Base-by-base conservation (phyloP, 805 yeast species). In the Cyberlindnera samutprakarnensis region DNA sequence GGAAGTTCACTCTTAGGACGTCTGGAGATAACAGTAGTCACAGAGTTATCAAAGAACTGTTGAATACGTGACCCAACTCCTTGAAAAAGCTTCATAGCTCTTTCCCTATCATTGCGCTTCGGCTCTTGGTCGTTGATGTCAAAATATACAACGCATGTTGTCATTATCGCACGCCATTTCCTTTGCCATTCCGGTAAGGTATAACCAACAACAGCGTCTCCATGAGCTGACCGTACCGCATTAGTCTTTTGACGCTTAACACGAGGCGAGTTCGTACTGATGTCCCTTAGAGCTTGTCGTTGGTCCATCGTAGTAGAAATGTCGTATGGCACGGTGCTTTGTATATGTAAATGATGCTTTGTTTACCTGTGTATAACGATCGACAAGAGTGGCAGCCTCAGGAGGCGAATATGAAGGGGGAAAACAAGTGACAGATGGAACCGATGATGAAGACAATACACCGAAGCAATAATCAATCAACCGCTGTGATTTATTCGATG, bases 11-110 rank as follows among this genome's bases (percentile, higher is more conserved):
- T 64, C 54, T 52, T 62, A 60, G 30, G 66, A 38, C 95, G 66
- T 42, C 77, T 67, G 11, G 92, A 75, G 15, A 90, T 72, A 18
- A 90, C 87, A 32, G 87, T 84, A 10, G 95, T 84, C 21, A 64
- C 65, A 23, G 61, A 62, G 18, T 58, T 53, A 43, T 75, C 77
- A 46, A 76, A 80, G 44, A 78, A 79, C 9, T 67, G 65, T 28
- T 70, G 73, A 18, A 78, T 62, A 13, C 62, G 62, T 8, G 82
- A 79, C 10, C 79, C 82, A 16, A 76, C 50, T 7, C 39, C 41
- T 2, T 31, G 35, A 24, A 51, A 49, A 23, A 48, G 53, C 21
- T 47, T 44, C 16, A 48, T 49, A 3, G 66, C 65, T 18, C 49
- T 46, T 23, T 51, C 51, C 21, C 53, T 53, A 23, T 65, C 70